A percentile compares a stretch with the other conserved stretches of the same genome.
Evolutionary conservation across 225 moss, liverwort and hornwort species (phyloP).

Genomic region (Physcomitrium patens): DNA sequence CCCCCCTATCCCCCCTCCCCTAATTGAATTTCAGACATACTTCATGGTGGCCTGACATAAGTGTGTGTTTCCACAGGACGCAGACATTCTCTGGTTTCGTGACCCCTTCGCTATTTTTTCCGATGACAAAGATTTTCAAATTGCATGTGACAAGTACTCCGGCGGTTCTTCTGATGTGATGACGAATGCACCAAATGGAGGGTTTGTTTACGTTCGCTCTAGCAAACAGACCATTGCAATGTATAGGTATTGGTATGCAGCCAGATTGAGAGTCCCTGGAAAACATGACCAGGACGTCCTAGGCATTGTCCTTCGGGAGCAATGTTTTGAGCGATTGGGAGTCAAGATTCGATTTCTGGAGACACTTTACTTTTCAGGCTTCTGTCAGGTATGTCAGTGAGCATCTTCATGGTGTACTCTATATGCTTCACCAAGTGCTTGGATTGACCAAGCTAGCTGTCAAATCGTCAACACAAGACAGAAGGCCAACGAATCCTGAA

Average conservation of each 20-base stretch:
- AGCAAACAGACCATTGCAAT: slow-evolving; percentile 56
- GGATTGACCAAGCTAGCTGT: background rate
- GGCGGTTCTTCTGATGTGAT: slow-evolving; percentile 63
- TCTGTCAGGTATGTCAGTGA: slow-evolving; percentile 67
- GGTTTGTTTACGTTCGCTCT: slow-evolving; percentile 74
- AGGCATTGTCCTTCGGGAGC: slow-evolving; percentile 61
- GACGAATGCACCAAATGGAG: slow-evolving; percentile 77
- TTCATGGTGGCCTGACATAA: too few species aligned
- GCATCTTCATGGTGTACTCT: too few species aligned
- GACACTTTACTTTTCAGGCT: slow-evolving; percentile 82
- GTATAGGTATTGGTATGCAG: slow-evolving; percentile 77
- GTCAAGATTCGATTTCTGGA: slow-evolving; percentile 75
- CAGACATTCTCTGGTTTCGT: slow-evolving; percentile 90
- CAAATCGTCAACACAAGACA: background rate
- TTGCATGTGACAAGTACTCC: slow-evolving; percentile 82
- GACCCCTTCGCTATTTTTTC: slow-evolving; percentile 72
- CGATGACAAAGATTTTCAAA: slow-evolving; percentile 77
- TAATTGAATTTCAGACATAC: too few species aligned
- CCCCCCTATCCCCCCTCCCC: too few species aligned
- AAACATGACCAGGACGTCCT: slow-evolving; percentile 98
- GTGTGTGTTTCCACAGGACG: slow-evolving; percentile 59
- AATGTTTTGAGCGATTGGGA: slow-evolving; percentile 49
- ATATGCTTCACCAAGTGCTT: background rate
- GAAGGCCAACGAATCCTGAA: background rate
- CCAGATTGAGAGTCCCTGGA: slow-evolving; percentile 50